phyloP scores from a whole-genome alignment of 2,329 filamentous ascomycete species.

The Beauveria pseudobassiana region DNA sequence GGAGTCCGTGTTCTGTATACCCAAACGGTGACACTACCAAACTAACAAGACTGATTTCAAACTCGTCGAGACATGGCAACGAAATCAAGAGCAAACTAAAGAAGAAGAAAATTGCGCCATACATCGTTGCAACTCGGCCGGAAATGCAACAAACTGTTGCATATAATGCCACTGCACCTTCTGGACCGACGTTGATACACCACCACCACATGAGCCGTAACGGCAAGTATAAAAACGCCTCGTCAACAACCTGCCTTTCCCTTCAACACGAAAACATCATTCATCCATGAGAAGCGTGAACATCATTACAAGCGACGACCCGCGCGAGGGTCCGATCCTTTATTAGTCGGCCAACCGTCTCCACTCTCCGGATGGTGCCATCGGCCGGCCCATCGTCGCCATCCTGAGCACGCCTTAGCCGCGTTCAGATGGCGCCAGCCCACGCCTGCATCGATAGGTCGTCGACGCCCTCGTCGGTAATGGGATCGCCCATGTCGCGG shows the following conservation, averaged over 20 bases:
- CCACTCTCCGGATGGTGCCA: slow-evolving; percentile 4
- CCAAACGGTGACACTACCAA: neutral
- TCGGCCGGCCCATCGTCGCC: slow-evolving; percentile 6
- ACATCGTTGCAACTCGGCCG: neutral
- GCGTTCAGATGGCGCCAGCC: slow-evolving; percentile 11
- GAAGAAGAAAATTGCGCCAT: neutral
- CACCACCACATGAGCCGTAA: neutral
- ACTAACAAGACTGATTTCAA: neutral
- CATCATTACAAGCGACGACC: neutral
- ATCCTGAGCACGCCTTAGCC: neutral
- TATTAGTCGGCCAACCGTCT: neutral
- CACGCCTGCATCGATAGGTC: slow-evolving; percentile 15
- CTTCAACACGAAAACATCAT: neutral
- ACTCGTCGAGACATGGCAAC: neutral
- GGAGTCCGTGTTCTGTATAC: neutral
- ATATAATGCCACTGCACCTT: slow-evolving; percentile 10
- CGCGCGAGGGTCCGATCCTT: neutral
- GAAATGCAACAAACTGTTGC: slow-evolving; percentile 2
- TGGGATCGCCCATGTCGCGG: slow-evolving; percentile 31
- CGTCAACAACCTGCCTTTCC: neutral
- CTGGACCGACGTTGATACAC: slow-evolving; percentile 4
- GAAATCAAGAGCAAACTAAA: neutral
- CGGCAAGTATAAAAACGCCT: neutral
- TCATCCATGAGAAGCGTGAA: neutral
- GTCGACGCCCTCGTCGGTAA: slow-evolving; percentile 28